Percentiles rank a stretch among this genome's conserved stretches.
Conservation (phyloP, 2,329 filamentous ascomycete genomes). For the Fusarium floridanum region DNA sequence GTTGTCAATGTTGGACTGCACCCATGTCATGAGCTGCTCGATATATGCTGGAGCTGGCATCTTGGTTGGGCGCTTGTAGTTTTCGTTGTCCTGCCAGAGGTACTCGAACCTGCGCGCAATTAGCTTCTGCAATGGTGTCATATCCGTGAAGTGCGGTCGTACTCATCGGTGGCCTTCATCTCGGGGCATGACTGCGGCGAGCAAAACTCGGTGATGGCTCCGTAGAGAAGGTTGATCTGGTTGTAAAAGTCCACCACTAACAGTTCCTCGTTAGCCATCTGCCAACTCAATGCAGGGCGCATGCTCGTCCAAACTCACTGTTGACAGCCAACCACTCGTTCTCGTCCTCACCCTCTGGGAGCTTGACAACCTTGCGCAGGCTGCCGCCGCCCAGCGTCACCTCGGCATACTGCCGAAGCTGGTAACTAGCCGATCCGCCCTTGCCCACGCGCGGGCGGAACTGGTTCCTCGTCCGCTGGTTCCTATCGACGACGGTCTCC, state of each 20-base stretch:
- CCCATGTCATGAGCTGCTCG: constrained; percentile 97
- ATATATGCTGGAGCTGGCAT: constrained; percentile 98
- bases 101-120: constrained; percentile 83
- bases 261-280: constrained; percentile 6
- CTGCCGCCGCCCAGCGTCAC: constrained; percentile 95
- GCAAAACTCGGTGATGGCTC: constrained; percentile 99
- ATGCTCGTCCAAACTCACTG: constrained; percentile 66
- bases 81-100: constrained; percentile 96
- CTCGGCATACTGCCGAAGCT: constrained; percentile 97
- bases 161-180: constrained; percentile 99
- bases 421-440: constrained; percentile 88
- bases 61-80: constrained; percentile 96
- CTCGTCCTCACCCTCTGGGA: constrained; percentile 96
- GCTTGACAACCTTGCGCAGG: constrained; percentile 93
- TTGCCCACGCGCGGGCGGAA: constrained; percentile 92
- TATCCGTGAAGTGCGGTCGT: constrained; percentile 48
- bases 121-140: constrained; percentile 13
- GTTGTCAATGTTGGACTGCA: constrained; percentile 95
- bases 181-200: constrained; percentile 96
- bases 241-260: constrained; percentile 99
- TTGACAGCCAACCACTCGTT: constrained; percentile 99
- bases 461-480: constrained; percentile 88
- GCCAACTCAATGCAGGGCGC: not conserved
- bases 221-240: constrained; percentile 98
- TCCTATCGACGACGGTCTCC: constrained; percentile 64